A percentile compares a stretch with the other conserved stretches of the same genome.
phyloP scores from a whole-genome alignment of 352 stramenopile genomes.

The Globisporangium uncinulatum region DNA sequence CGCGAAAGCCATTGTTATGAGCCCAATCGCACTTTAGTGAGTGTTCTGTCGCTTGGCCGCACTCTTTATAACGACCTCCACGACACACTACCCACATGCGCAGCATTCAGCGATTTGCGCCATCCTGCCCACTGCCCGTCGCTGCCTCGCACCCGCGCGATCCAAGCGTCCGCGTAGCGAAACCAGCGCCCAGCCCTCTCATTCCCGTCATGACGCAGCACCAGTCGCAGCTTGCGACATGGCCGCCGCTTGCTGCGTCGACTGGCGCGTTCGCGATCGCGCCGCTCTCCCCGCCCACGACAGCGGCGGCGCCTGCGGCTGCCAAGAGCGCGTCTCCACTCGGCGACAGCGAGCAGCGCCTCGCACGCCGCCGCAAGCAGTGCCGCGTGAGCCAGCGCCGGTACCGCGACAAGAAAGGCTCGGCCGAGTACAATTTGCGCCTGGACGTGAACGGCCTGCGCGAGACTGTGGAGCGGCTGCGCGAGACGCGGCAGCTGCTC shows the following conservation, averaged over 20 bases:
- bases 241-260: neutral
- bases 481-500: constrained; percentile 33
- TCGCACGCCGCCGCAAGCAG: constrained; percentile 43
- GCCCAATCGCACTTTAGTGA: no score
- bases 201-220: neutral
- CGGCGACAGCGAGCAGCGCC: constrained; percentile 15
- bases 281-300: neutral
- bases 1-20: no score
- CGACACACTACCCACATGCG: no score
- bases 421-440: constrained; percentile 57
- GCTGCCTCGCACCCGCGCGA: neutral
- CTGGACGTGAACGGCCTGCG: constrained; percentile 60
- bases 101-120: no score
- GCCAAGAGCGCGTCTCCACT: neutral
- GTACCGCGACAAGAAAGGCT: constrained; percentile 66
- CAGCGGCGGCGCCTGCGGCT: neutral
- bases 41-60: no score
- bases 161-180: constrained; percentile 3
- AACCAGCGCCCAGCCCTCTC: neutral
- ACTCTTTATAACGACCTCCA: no score
- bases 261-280: neutral
- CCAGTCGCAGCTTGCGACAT: neutral
- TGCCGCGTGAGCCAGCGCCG: constrained; percentile 62
- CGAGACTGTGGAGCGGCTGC: constrained; percentile 49
- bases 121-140: no score